Evolutionary conservation across 169 alveolate genomes (phyloP), one percentile per base, ranked within the genome.

Genomic region (Plasmodium fragile): DNA sequence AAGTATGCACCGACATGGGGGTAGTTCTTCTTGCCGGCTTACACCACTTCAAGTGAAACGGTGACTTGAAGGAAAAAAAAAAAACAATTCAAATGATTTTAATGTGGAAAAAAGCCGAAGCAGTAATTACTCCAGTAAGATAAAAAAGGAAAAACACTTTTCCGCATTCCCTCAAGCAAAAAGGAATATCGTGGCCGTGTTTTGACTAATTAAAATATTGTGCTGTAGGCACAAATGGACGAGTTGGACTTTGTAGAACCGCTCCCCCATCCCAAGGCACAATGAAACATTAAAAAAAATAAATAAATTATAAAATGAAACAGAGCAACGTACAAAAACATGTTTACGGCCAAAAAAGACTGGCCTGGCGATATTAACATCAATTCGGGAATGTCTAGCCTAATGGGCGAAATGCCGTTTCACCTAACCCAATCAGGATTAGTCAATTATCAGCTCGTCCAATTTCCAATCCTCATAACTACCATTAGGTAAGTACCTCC

Each of bases 401-500:
- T 22, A 18, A 8, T 0, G 75, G 36, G 75, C 0, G 34, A 59
- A 0, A 18, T 59, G 6, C 18, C 55, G 4, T 4, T 1, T 11
- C 25, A 16, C 25, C 18, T 49, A 11, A 49, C 11, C 22, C 59
- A 49, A 65, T n/a, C 36, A 7, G 8, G 36, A 5, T 92, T 95
- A 98, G 79, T 98, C 99, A 53, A 98, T 95, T 85, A 97, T 97
- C n/a, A 99, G 97, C 72, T 98, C 99, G 82, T 97, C 97, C 69
- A 99, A 96, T 93, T 97, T 97, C 99, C 99, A 99, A 94, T 98
- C 99, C 95, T 99, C 99, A 94, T 98, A 98, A 69, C 97, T 97
- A 13, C 99, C 99, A 97, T 99, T 98, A 18, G 99, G 99, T 53
- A 99, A 97, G 96, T 98, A 99, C 92, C 99, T 97, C 80, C 99